phyloP scores from a whole-genome alignment of 805 yeast species.

The Candida koratica region DNA sequence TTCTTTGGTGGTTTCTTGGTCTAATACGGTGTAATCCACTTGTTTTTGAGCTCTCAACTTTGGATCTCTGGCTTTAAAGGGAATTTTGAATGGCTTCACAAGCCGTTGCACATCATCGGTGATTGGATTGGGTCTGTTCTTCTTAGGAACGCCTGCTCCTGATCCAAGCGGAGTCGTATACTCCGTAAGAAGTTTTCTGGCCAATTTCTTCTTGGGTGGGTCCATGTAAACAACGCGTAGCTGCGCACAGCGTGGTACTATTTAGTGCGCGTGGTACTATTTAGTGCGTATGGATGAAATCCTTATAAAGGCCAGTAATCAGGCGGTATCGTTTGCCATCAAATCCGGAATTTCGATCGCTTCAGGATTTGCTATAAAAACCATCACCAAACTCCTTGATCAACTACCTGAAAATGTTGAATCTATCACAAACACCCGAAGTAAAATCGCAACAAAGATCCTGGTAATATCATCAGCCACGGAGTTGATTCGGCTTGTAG shows the following conservation, averaged over 20 bases:
- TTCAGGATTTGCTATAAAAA: conserved; percentile 65
- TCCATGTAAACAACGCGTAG: conserved; percentile 11
- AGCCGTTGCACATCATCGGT: conserved; percentile 50
- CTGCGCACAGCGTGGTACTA: too few species aligned
- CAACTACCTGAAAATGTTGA: conserved; percentile 51
- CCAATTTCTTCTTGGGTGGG: conserved; percentile 3
- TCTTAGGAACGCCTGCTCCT: conserved; percentile 64
- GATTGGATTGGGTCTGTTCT: conserved; percentile 50
- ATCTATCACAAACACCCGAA: conserved; percentile 37
- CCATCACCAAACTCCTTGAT: conserved; percentile 54
- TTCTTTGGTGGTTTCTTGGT: conserved; percentile 1
- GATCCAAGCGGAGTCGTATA: conserved; percentile 54
- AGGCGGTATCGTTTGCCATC: conserved; percentile 76
- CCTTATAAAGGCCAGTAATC: conserved; percentile 59
- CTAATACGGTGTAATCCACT: conserved; percentile 21
- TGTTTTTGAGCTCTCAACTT: conserved; percentile 26
- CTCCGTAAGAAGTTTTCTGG: conserved; percentile 33
- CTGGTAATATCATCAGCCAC: conserved; percentile 62
- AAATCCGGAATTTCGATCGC: conserved; percentile 73
- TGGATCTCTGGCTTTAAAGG: conserved; percentile 39
- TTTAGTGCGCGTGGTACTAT: too few species aligned
- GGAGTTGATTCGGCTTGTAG: conserved; percentile 59
- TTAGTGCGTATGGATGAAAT: conserved; percentile 37
- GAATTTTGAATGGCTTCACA: conserved; percentile 67
- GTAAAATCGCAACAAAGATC: conserved; percentile 53